Evolutionary conservation across 192 early-diverging fungal genomes (phyloP), one percentile per base, ranked within the genome.

Genomic region (Backusella liffmaniae): DNA sequence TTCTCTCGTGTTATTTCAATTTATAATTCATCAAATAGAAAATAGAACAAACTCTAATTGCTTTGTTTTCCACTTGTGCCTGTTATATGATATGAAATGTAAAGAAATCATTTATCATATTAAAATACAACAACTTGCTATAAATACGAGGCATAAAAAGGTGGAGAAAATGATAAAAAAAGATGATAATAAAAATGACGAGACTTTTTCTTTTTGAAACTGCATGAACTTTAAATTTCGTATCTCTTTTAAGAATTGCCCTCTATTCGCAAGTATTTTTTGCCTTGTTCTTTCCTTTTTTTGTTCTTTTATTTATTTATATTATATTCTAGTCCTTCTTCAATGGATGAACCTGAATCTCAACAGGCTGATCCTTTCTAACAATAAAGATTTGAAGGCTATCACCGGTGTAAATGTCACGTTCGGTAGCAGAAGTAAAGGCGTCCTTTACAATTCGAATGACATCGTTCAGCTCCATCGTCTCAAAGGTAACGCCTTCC

Each of bases 331-430:
- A 9, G 37, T 99, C 98, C 80, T 86, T 90, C 92, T 97, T 99
- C 85, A 99, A 88, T 68, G 86, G 88, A 76, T 89, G 86, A 75
- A 82, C 86, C 81, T 93, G 85, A 74, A 92, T 86, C 39, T 91
- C 86, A 56, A 96, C 90, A 37, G 94, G 94, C 23, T 62, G 65
- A 13, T 88, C 89, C 77, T 82, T 89, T 53, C 88, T 93, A 70
- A 99, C 91, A 37, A 95, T 86, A 85, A 93, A 97, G 76, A 99
- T 92, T 75, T 99, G 94, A 12, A 98, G 86, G 80, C 86, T 91
- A 84, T 99, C 98, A 76, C 98, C 98, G 23, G 98, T 99, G 84
- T 98, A 92, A 67, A 99, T 99, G 82, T 99, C 97, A 72, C 98
- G 94, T 88, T 99, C 98, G 2, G 98, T 93, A 21, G 97, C 97